Base-by-base conservation (phyloP, 805 yeast species). In the Candida vaughaniae region DNA sequence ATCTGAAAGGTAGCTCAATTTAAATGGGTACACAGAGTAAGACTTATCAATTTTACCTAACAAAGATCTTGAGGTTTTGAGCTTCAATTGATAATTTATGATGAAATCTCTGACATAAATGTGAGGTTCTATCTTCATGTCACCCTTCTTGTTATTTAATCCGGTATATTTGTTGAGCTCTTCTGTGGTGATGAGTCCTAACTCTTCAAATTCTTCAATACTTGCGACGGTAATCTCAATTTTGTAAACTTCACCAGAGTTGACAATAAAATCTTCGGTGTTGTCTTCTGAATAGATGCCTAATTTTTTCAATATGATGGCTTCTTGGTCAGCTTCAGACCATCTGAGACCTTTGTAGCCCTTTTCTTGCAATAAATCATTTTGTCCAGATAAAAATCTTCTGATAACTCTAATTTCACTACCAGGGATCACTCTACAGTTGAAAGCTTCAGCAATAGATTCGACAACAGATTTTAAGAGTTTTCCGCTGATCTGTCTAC, bases 311-410 rank as follows among this genome's bases (percentile, higher is more conserved):
- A 82, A 64, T 40, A 85, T 66, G 16, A 58, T 55, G 25, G 70
- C 69, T 64, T 85, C 95, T 64, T 85, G 93, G 60, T 85, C 85
- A 25, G 81, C 71, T 64, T 85, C 95, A 36, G 83, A 75, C 95
- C 95, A 85, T 18, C 76, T 84, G 37, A 90, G 95, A 56, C 96
- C 96, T 63, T 91, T 90, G 65, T 85, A 86, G 48, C 87, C 96
- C 55, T 81, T 77, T 67, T 91, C 99, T 25, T 90, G 91, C 46
- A 89, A 93, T 38, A 89, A 70, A 56, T 88, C 95, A 41, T 90
- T 82, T 70, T 93, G 99, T 36, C 99, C 99, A 26, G 95, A 95
- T 55, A 93, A 77, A 53, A 91, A 93, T 56, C 98, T 78, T 69
- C 96, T 78, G 40, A 90, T 75, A 60, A 96, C 78, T 66, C 99